Base-by-base conservation (phyloP, 2,329 filamentous ascomycete genomes). In the Calonectria pseudoreteaudii region DNA sequence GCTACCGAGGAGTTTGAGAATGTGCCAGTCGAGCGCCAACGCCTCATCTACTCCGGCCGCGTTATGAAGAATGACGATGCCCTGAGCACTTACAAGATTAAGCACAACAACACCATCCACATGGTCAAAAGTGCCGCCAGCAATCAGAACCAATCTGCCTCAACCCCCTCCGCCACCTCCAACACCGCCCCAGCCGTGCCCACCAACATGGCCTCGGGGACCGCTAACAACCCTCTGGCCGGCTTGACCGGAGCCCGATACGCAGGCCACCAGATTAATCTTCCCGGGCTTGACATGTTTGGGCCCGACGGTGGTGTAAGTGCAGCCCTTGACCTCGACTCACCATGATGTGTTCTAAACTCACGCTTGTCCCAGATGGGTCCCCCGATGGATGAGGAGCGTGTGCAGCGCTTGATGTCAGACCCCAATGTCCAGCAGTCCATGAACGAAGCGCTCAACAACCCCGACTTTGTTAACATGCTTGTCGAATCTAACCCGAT, bases 21-120 rank as follows among this genome's bases (percentile, higher is more conserved):
- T 84, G 92, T 98, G 70, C 94, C 97, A 41, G 90, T 93, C 68
- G 95, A 98, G 82, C 92, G 95, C 79, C 96, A 98, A 87, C 94
- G 97, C 74, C 90, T 99, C 76, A 99, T 99, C 86, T 99, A 98
- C 88, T 98, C 96, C 8, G 97, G 97, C 68, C 93, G 96, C 74
- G 96, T 99, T 74, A 92, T 99, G 87, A 99, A 98, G 88, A 97
- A 99, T 84, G 92, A 94, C 73, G 96, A 99, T 80, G 93, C 94
- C 0, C 87, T 99, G 53, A 92, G 90, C 76, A 91, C 92, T 71
- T 97, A 97, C 88, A 98, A 98, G 89, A 96, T 99, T 85, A 98
- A 98, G 89, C 90, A 95, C 77, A 95, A 96, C 76, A 97, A 98
- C 85, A 98, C 96, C 23, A 92, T 99, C 79, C 97, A 99, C 85